Percentiles rank a stretch among this genome's conserved stretches.
Evolutionary conservation across 164 flowering plant genomes (phyloP).

Genomic region (Chimonanthus salicifolius): DNA sequence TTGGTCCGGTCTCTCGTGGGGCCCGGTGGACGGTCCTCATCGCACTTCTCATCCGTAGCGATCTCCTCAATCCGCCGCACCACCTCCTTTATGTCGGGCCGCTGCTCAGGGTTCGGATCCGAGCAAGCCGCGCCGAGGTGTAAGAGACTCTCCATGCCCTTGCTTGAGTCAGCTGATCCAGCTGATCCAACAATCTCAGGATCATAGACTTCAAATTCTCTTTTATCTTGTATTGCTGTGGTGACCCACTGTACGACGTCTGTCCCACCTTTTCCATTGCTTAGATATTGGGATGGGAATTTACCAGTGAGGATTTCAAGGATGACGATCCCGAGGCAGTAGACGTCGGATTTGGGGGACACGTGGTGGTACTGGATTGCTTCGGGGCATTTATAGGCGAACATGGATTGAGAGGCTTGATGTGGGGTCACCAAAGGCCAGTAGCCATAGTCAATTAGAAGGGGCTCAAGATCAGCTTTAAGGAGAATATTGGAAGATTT

Average conservation of each 20-base stretch:
- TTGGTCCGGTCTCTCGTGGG: not conserved
- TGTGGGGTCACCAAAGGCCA: slow-evolving; percentile 35
- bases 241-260: slow-evolving; percentile 73
- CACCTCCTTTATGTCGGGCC: slow-evolving; percentile 56
- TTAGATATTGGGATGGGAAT: slow-evolving; percentile 78
- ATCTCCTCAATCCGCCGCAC: slow-evolving; percentile 58
- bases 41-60: slow-evolving; percentile 11
- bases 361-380: slow-evolving; percentile 33
- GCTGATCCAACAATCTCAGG: slow-evolving; percentile 47
- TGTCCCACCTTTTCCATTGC: slow-evolving; percentile 70
- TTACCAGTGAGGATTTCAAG: slow-evolving; percentile 82
- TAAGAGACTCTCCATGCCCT: slow-evolving; percentile 43
- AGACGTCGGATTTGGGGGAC: slow-evolving; percentile 65
- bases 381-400: slow-evolving; percentile 72
- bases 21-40: not conserved
- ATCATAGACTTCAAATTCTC: slow-evolving; percentile 50
- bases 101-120: slow-evolving; percentile 32
- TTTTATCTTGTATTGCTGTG: slow-evolving; percentile 34
- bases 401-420: slow-evolving; percentile 46
- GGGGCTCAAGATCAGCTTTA: slow-evolving; percentile 40
- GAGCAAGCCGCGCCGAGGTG: slow-evolving; percentile 58
- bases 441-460: slow-evolving; percentile 58
- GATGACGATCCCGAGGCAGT: slow-evolving; percentile 71
- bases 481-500: slow-evolving; percentile 81
- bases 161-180: slow-evolving; percentile 3